These are phyloP conservation scores for Arachnomyces sp. DNA, from an alignment of 2,329 filamentous ascomycete genomes.

Conservation along the genomic window DNA sequence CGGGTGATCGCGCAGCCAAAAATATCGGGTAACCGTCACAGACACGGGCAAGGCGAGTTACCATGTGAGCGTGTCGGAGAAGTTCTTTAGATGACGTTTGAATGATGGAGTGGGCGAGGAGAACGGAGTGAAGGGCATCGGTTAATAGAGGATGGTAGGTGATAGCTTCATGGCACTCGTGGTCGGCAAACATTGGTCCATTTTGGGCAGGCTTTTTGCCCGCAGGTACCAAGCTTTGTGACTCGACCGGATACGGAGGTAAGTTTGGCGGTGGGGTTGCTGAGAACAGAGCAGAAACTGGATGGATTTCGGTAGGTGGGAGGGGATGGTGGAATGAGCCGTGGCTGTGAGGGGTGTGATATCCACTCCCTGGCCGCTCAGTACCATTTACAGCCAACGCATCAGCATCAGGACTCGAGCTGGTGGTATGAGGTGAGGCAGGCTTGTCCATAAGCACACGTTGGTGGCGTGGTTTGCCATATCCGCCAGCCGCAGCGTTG, in stretches of 20 bases:
- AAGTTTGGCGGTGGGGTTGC: constrained; percentile 58
- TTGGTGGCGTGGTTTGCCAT: constrained; percentile 30
- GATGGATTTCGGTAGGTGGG: constrained; percentile 44
- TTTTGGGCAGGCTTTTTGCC: constrained; percentile 23
- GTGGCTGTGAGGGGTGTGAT: too few relatives aligned
- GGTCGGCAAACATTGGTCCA: constrained; percentile 28
- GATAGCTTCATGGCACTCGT: constrained; percentile 52
- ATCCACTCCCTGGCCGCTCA: too few relatives aligned
- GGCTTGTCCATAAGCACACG: constrained; percentile 3
- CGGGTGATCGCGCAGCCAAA: constrained; percentile 60
- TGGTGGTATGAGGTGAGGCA: constrained; percentile 31
- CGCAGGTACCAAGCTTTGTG: constrained; percentile 22
- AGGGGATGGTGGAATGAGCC: constrained; percentile 35
- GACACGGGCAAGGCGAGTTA: constrained; percentile 63
- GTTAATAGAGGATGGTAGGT: constrained; percentile 75
- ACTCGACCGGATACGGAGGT: constrained; percentile 54
- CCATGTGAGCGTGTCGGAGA: constrained; percentile 72
- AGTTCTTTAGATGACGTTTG: constrained; percentile 73
- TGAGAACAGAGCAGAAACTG: constrained; percentile 60
- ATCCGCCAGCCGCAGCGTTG: constrained; percentile 46
- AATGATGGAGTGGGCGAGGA: constrained; percentile 69
- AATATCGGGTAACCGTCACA: constrained; percentile 76
- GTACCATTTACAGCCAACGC: neutral
- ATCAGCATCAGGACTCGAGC: constrained; percentile 16
- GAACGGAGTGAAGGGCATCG: constrained; percentile 67